Evolutionary conservation across 2,329 filamentous ascomycete species (phyloP), one percentile per base, ranked within the genome.

Genomic region (Berkeleyomyces rouxiae): DNA sequence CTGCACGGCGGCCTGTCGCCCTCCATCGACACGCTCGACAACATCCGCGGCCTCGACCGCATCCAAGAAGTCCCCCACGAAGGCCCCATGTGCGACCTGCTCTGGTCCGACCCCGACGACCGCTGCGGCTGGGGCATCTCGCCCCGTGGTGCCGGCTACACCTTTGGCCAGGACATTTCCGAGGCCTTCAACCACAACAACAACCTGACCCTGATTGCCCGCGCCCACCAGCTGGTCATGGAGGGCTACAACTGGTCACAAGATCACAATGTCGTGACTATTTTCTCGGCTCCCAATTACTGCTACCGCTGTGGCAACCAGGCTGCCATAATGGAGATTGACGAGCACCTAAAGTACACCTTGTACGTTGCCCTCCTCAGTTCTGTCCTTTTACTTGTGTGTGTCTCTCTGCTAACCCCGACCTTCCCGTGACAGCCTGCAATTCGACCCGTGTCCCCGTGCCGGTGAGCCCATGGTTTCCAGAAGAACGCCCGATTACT

Each of bases 141-240:
- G 66, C 91, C 91, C 67, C 86, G 91, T 76, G 91, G 91, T 76
- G 91, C 91, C 65, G 91, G 91, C 65, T 96, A 95, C 78, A 95
- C 90, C 39, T 96, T 96, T 71, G 90, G 89, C 65, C 91, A 96
- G 77, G 92, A 97, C 73, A 97, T 97, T 70, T 96, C 90, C 43
- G 92, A 99, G 77, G 92, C 92, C 1, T 99, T 99, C 79, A 97
- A 97, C 76, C 92, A 97, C 74, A 97, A 97, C 81, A 99, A 99
- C 71, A 92, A 91, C 63, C 78, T 99, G 75, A 97, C 92, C 62
- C 79, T 97, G 66, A 95, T 99, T 71, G 93, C 93, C 65, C 83
- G 93, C 75, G 93, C 93, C 63, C 93, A 99, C 80, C 93, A 99
- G 78, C 79, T 99, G 73, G 93, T 99, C 65, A 99, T 97, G 92